Evolutionary conservation across 768 basidiomycete species (phyloP).

Genomic region (Macrocybe gigantea): DNA sequence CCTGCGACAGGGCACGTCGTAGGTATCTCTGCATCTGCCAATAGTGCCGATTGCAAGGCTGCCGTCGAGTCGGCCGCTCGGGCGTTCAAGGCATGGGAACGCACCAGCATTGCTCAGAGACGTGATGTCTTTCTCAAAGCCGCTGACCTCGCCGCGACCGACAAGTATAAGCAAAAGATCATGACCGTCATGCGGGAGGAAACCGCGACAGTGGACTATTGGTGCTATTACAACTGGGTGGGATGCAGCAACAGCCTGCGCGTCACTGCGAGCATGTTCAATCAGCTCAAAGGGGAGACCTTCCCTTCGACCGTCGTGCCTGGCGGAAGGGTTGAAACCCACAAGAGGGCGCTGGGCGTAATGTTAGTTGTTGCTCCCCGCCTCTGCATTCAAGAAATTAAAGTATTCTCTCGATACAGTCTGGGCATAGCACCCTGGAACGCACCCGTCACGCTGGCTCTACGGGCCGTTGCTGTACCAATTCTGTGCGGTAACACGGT

Average conservation of each 20-base stretch:
- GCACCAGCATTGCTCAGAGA: conserved; percentile 24
- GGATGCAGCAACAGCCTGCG: conserved; percentile 19
- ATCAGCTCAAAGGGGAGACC: conserved; percentile 35
- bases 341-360: conserved; percentile 46
- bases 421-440: conserved; percentile 56
- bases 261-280: conserved; percentile 26
- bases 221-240: conserved; percentile 20
- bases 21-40: conserved; percentile 40
- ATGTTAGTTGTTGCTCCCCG: conserved; percentile 28
- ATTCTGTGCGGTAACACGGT: conserved; percentile 53
- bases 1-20: conserved; percentile 36
- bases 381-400: neutral
- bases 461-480: conserved; percentile 39
- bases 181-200: conserved; percentile 28
- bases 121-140: conserved; percentile 44
- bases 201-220: conserved; percentile 26
- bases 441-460: conserved; percentile 36
- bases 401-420: conserved; percentile 17
- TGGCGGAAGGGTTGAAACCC: conserved; percentile 37
- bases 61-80: conserved; percentile 39
- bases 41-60: conserved; percentile 33
- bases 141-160: conserved; percentile 36
- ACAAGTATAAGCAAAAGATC: conserved; percentile 33
- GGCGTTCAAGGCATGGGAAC: conserved; percentile 46
- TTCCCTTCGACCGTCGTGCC: conserved; percentile 34